Base-by-base conservation (phyloP, 1,284 basidiomycete species). In the Butyriboletus appendiculatus region DNA sequence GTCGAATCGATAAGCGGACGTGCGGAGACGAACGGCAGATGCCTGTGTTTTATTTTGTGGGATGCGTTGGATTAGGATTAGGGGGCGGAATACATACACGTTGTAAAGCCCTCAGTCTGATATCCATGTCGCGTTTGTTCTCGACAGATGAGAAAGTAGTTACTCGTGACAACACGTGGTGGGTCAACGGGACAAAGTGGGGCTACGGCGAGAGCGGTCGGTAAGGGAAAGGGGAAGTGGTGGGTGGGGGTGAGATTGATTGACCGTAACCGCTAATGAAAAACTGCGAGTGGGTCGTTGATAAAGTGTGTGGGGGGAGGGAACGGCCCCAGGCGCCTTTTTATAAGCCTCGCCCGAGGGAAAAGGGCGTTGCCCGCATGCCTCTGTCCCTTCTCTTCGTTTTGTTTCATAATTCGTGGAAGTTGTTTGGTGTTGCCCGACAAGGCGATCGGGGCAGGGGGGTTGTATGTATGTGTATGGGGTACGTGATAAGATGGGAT, bases 371-470 rank as follows among this genome's bases (percentile, higher is more conserved):
- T 52, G 32, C 18, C 22, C 28, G 50, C 34, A 46, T 33, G 39
- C 18, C 34, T 37, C 30, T 34, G 42, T 52, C 44, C 48, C 26
- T 45, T 40, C 18, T 12, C 30, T 58, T 52, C 14, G 39, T 33
- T n/a, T 2, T 47, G 37, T 45, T 41, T 53, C 48, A 44, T 60
- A 33, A 50, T 38, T 35, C 43, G 48, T 45, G 49, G 35, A 15
- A 40, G 32, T n/a, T 41, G 51, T 38, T 41, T 50, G 16, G 43
- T 45, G 41, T 32, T 35, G 5, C 48, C 41, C 33, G 41, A 43
- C 43, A 50, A 57, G 56, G 56, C 47, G 60, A 70, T 65, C 51
- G 62, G 54, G 66, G 55, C 44, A 49, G 12, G 59, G 54, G 62
- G 46, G 40, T 45, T 45, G 46, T 22, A 33, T 15, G 22, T 40